Conservation (phyloP, 192 early-diverging fungal genomes). For the Coemansia sp. region DNA sequence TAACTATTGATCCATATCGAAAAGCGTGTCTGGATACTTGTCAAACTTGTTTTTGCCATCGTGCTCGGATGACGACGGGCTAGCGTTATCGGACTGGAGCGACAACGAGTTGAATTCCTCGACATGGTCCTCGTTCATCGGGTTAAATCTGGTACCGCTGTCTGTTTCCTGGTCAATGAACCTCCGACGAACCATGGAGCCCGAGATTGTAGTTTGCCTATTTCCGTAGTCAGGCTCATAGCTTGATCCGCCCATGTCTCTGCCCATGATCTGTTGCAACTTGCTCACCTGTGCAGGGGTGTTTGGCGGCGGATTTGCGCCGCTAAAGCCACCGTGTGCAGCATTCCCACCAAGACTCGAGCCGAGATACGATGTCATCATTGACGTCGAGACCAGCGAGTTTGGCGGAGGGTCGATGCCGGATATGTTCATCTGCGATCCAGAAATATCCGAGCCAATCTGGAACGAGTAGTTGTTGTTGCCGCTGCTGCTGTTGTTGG, state of each 20-base stretch:
- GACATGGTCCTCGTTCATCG: slow-evolving; percentile 12
- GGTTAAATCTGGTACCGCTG: slow-evolving; percentile 18
- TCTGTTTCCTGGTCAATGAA: slow-evolving; percentile 14
- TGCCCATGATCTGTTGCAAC: slow-evolving; percentile 25
- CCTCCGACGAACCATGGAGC: slow-evolving; percentile 24
- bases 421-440: slow-evolving; percentile 7
- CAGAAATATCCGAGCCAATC: slow-evolving; percentile 6
- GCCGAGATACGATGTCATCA: slow-evolving; percentile 9
- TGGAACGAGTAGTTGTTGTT: slow-evolving; percentile 8
- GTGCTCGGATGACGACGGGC: slow-evolving; percentile 21
- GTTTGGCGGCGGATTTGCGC: slow-evolving; percentile 32
- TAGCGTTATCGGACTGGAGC: slow-evolving; percentile 10
- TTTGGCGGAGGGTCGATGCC: slow-evolving; percentile 33
- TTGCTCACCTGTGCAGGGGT: slow-evolving; percentile 28
- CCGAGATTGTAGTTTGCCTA: slow-evolving; percentile 15
- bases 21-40: slow-evolving; percentile 23
- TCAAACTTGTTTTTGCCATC: slow-evolving; percentile 8
- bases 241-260: neutral
- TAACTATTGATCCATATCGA: slow-evolving; percentile 30
- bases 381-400: slow-evolving; percentile 4
- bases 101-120: slow-evolving; percentile 17
- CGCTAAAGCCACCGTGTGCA: slow-evolving; percentile 2
- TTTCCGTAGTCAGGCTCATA: slow-evolving; percentile 5
- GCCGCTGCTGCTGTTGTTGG: neutral
- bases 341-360: slow-evolving; percentile 4